Conservation (phyloP, 169 alveolate species). For the Babesia gibsoni region DNA sequence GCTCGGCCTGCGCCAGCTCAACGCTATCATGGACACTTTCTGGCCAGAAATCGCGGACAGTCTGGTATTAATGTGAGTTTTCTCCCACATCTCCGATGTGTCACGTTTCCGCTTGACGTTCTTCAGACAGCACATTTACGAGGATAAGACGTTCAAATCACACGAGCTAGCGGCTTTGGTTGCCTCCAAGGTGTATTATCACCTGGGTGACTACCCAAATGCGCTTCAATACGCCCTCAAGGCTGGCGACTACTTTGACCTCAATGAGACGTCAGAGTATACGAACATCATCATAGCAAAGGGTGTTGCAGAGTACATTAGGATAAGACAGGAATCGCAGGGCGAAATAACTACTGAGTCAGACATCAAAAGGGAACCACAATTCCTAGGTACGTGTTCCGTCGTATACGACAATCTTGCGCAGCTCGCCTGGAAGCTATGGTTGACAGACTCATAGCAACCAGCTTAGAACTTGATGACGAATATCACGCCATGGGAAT, state of each 20-base stretch:
- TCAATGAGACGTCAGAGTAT: constrained; percentile 72
- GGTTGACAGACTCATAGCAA: constrained; percentile 84
- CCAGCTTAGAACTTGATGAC: constrained; percentile 81
- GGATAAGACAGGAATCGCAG: constrained; percentile 9
- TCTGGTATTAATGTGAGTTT: constrained; percentile 68
- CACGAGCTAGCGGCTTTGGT: constrained; percentile 90
- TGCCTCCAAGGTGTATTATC: constrained; percentile 92
- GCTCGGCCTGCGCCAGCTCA: constrained; percentile 75
- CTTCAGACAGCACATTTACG: constrained; percentile 51
- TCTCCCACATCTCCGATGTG: constrained; percentile 21
- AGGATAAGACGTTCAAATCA: constrained; percentile 75
- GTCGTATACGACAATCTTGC: background rate
- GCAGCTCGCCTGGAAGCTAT: constrained; percentile 78
- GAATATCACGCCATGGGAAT: constrained; percentile 92
- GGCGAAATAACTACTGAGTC: background rate
- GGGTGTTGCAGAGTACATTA: constrained; percentile 70
- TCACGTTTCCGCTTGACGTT: constrained; percentile 1
- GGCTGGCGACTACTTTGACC: constrained; percentile 89
- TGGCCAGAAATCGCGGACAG: constrained; percentile 83
- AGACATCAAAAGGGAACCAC: background rate
- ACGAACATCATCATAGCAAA: constrained; percentile 73
- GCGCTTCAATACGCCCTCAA: constrained; percentile 92
- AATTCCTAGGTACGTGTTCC: constrained; percentile 1
- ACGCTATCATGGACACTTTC: constrained; percentile 73
- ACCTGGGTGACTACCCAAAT: constrained; percentile 89